These are phyloP conservation scores for Handroanthus guayacan DNA, from an alignment of 257 asterid genomes.

Conservation along the genomic window DNA sequence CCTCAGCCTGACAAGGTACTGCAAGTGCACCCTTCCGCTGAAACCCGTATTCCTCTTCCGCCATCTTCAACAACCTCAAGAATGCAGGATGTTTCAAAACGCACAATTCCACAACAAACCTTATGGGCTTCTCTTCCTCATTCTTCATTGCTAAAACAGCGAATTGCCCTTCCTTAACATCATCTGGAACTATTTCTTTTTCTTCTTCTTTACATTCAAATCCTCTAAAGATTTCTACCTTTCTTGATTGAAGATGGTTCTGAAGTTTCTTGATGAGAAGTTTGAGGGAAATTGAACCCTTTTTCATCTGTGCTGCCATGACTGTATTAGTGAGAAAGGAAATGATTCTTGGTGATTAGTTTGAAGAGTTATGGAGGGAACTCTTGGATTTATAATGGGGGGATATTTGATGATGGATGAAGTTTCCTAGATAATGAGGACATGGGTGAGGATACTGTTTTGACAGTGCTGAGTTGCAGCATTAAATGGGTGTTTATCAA, in stretches of 20 bases:
- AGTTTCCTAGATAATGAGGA: constrained; percentile 50
- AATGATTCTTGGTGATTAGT: background rate
- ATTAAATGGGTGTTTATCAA: constrained; percentile 27
- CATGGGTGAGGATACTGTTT: constrained; percentile 20
- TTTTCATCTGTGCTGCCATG: constrained; percentile 36
- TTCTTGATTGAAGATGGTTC: constrained; percentile 39
- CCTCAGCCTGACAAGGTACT: constrained; percentile 48
- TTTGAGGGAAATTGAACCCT: constrained; percentile 27
- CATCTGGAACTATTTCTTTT: constrained; percentile 33
- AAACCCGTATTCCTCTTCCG: constrained; percentile 52
- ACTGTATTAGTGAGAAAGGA: background rate
- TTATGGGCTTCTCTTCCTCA: constrained; percentile 37
- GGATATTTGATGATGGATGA: constrained; percentile 27
- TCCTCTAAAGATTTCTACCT: background rate
- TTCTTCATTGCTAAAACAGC: constrained; percentile 40
- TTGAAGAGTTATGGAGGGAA: constrained; percentile 34
- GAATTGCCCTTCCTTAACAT: constrained; percentile 53
- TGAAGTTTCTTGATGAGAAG: constrained; percentile 40
- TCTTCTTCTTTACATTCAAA: constrained; percentile 17
- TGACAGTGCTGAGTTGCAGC: constrained; percentile 35
- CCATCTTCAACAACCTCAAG: constrained; percentile 47
- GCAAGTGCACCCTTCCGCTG: constrained; percentile 43
- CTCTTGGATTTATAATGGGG: constrained; percentile 36
- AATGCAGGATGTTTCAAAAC: constrained; percentile 44
- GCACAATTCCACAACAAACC: constrained; percentile 46